Evolutionary conservation across 164 flowering plant genomes (phyloP).

Genomic region (Berberis vulgaris): DNA sequence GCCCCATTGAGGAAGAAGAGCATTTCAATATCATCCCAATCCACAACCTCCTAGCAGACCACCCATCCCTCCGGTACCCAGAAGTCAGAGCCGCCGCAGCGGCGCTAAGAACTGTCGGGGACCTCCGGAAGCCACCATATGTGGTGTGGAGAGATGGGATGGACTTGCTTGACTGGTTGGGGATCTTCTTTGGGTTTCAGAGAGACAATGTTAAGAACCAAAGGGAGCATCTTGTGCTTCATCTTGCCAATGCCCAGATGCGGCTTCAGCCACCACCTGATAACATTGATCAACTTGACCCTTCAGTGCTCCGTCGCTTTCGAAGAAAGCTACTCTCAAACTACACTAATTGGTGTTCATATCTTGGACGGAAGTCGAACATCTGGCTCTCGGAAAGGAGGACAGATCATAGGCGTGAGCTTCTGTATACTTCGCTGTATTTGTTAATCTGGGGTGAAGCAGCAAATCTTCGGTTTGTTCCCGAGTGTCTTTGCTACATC

Average conservation of each 20-base stretch:
- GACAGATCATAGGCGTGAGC: slow-evolving; percentile 35
- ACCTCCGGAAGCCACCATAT: slow-evolving; percentile 31
- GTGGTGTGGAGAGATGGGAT: slow-evolving; percentile 26
- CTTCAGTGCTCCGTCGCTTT: slow-evolving; percentile 46
- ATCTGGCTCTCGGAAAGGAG: slow-evolving; percentile 25
- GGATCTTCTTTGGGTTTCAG: slow-evolving; percentile 77
- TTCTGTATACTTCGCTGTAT: slow-evolving; percentile 49
- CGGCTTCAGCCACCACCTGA: slow-evolving; percentile 59
- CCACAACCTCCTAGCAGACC: slow-evolving; percentile 65
- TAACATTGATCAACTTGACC: slow-evolving; percentile 41
- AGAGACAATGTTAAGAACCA: slow-evolving; percentile 76
- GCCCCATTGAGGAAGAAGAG: neutral
- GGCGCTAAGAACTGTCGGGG: slow-evolving; percentile 34
- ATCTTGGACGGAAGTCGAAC: slow-evolving; percentile 36
- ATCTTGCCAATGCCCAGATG: slow-evolving; percentile 90
- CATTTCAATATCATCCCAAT: slow-evolving; percentile 35
- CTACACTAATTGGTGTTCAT: slow-evolving; percentile 83
- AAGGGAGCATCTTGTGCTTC: slow-evolving; percentile 84
- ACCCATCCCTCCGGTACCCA: slow-evolving; percentile 72
- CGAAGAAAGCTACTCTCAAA: slow-evolving; percentile 54
- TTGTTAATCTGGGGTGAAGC: slow-evolving; percentile 92
- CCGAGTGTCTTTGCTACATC: slow-evolving; percentile 80
- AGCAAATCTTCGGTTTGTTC: slow-evolving; percentile 67
- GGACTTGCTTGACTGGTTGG: slow-evolving; percentile 94
- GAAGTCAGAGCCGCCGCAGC: slow-evolving; percentile 86